Conservation (phyloP, 1,284 basidiomycete species). For the Ceratorhiza oryzae-sativae region DNA sequence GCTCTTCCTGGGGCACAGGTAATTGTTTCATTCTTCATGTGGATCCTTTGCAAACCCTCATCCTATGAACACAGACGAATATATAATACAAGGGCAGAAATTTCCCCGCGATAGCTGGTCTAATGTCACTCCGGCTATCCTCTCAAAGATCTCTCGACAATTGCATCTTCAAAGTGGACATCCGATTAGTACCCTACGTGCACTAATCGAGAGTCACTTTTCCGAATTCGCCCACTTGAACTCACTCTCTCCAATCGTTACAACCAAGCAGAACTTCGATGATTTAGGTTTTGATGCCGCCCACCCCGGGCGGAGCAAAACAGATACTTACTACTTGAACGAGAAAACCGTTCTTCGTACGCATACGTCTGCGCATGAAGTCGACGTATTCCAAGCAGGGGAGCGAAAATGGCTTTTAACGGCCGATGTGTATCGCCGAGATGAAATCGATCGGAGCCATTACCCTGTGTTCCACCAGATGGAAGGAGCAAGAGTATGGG, state of each 20-base stretch:
- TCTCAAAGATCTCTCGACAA: slow-evolving; percentile 72
- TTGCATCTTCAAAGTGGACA: slow-evolving; percentile 82
- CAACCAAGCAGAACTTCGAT: slow-evolving; percentile 94
- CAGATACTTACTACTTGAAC: slow-evolving; percentile 98
- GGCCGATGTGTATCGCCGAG: slow-evolving; percentile 98
- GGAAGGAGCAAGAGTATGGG: slow-evolving; percentile 90
- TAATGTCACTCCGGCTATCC: slow-evolving; percentile 86
- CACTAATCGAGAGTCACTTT: slow-evolving; percentile 86
- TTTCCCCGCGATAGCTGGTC: slow-evolving; percentile 49
- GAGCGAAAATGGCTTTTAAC: slow-evolving; percentile 88
- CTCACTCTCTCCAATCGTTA: slow-evolving; percentile 86
- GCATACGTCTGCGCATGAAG: slow-evolving; percentile 97
- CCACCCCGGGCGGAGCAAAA: slow-evolving; percentile 89
- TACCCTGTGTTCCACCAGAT: slow-evolving; percentile 99
- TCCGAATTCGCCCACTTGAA: slow-evolving; percentile 64
- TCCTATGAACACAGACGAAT: slow-evolving; percentile 10
- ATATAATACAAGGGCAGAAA: slow-evolving; percentile 21
- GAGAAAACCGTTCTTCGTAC: slow-evolving; percentile 90
- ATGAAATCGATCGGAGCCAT: slow-evolving; percentile 97
- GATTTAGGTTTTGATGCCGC: slow-evolving; percentile 92
- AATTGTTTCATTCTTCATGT: neutral
- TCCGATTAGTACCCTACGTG: slow-evolving; percentile 85
- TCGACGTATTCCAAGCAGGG: slow-evolving; percentile 84
- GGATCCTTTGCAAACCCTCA: neutral
- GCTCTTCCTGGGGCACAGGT: neutral